A percentile compares a stretch with the other conserved stretches of the same genome.
These are phyloP conservation scores for Kwoniella mangroviensis DNA, from an alignment of 768 basidiomycete genomes.

Conservation along the genomic window DNA sequence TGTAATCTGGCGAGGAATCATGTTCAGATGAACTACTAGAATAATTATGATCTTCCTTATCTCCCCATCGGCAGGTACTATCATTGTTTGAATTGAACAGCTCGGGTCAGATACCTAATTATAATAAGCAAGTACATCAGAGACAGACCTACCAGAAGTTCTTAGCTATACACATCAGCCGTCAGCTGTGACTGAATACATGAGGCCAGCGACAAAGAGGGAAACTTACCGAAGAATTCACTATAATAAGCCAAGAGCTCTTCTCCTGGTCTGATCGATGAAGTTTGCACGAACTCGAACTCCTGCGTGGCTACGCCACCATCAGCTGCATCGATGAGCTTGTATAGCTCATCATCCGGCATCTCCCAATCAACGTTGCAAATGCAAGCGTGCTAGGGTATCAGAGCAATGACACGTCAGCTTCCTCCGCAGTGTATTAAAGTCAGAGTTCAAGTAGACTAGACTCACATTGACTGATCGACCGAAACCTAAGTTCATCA, in stretches of 20 bases:
- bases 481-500: constrained; percentile 9
- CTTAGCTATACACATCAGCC: not conserved
- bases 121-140: no score
- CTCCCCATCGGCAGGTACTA: constrained; percentile 2
- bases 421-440: no score
- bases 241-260: constrained; percentile 12
- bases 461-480: constrained; percentile 8
- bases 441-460: not conserved
- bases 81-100: not conserved
- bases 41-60: not conserved
- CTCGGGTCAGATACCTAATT: no score
- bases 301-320: constrained; percentile 5
- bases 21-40: not conserved
- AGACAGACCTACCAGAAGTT: not conserved
- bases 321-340: not conserved
- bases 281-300: not conserved
- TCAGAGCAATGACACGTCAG: not conserved
- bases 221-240: constrained; percentile 12
- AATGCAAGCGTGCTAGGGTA: constrained; percentile 2
- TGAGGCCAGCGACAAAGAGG: not conserved
- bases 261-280: constrained; percentile 5
- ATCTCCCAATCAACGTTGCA: constrained; percentile 4
- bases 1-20: constrained; percentile 5
- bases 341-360: not conserved
- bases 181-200: no score